Evolutionary conservation across 108 stramenopile species (phyloP).

Genomic region (Cyclotella atomus): DNA sequence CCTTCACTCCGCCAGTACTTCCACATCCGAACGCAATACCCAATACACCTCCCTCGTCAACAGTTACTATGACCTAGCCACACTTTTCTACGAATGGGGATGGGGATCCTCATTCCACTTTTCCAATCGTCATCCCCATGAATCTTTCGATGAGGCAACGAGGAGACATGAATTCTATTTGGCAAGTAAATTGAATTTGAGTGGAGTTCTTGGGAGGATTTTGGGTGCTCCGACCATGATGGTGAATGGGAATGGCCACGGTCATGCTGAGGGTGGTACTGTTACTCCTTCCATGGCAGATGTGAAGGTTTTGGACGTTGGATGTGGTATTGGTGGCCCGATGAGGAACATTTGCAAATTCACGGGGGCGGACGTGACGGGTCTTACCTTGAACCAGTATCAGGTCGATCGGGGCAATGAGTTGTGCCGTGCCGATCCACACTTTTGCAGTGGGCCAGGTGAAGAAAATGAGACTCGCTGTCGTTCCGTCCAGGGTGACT

Average conservation of each 20-base stretch:
- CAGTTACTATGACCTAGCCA: constrained; percentile 93
- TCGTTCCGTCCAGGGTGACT: constrained; percentile 81
- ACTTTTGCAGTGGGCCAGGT: constrained; percentile 33
- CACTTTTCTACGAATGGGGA: constrained; percentile 96
- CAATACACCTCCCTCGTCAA: constrained; percentile 82
- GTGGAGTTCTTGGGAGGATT: constrained; percentile 15
- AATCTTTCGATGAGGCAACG: constrained; percentile 85
- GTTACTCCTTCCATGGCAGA: constrained; percentile 25
- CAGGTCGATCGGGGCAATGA: constrained; percentile 92
- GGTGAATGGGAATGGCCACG: constrained; percentile 1
- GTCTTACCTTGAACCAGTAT: constrained; percentile 88
- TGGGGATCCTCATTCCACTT: constrained; percentile 95
- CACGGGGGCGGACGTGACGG: constrained; percentile 69
- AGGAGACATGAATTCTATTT: constrained; percentile 91
- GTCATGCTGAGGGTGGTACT: not conserved
- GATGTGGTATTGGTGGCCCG: constrained; percentile 97
- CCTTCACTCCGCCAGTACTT: constrained; percentile 46
- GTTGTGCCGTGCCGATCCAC: constrained; percentile 54
- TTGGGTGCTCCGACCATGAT: not conserved
- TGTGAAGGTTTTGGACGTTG: constrained; percentile 83
- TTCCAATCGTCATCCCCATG: constrained; percentile 77
- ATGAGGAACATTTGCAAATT: constrained; percentile 94
- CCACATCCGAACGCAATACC: constrained; percentile 47
- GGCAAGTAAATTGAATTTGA: constrained; percentile 63
- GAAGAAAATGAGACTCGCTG: constrained; percentile 25